Base-by-base conservation (phyloP, 2,329 filamentous ascomycete species). In the Juglanconis juglandina region DNA sequence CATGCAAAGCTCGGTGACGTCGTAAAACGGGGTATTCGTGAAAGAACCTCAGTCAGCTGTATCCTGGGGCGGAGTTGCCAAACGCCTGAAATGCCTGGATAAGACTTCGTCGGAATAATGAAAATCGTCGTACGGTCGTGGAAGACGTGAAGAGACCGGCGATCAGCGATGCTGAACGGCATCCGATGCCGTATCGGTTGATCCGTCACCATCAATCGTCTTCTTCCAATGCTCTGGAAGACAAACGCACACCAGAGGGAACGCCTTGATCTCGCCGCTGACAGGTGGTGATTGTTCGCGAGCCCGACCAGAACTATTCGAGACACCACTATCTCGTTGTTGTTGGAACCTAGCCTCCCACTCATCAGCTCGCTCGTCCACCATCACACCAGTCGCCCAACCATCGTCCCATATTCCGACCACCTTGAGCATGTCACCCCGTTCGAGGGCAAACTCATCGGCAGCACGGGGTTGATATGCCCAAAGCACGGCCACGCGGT, bases 321-420 rank as follows among this genome's bases (percentile, higher is more conserved):
- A 97, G 48, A 98, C 90, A 60, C 95, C 95, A 69, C 94, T 98
- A 75, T 99, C 95, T 63, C 95, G 86, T 71, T 96, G 92, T 39
- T 87, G 79, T 69, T 90, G 87, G 68, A 86, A 85, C 65, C 88
- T 84, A 48, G 84, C 82, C 68, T 96, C 91, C 87, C 92, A 97
- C 65, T 97, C 91, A 63, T 98, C 94, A 2, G 92, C 92, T 58
- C 86, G 84, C 68, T 96, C 91, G 57, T 88, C 83, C 59, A 96
- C 78, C 71, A 96, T 82, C 58, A 97, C 84, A 68, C 95, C 95
- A 1, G 95, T 99, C 10, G 95, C 95, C 95, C 95, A 99, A 51
- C 95, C 95, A 72, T 99, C 95, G 70, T 99, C 95, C 95, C 95
- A 99, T 66, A 99, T 99, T 64, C 95, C 95, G 37, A 98, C 89